phyloP scores from a whole-genome alignment of 2,329 filamentous ascomycete species.

The Neophaeococcomyces aloes region DNA sequence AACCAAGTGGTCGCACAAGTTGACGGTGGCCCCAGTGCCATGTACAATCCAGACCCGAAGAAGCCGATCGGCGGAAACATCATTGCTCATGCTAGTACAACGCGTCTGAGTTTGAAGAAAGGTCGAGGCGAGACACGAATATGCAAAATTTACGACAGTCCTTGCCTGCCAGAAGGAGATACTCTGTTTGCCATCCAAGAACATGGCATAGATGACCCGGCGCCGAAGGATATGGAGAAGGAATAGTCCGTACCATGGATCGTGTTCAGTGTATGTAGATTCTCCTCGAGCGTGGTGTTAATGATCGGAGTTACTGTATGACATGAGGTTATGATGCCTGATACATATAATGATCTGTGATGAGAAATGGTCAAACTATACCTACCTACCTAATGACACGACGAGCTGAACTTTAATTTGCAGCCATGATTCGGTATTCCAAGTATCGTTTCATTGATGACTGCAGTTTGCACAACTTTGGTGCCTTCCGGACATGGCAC shows the following conservation, averaged over 20 bases:
- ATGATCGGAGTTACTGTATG: constrained; percentile 3
- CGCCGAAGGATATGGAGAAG: constrained; percentile 90
- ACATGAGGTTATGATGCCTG: constrained; percentile 6
- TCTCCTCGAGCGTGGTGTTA: not conserved
- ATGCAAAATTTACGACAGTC: constrained; percentile 98
- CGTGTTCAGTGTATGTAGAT: not conserved
- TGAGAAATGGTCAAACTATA: constrained; percentile 7
- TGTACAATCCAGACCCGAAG: constrained; percentile 99
- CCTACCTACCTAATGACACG: not conserved
- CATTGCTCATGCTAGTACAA: constrained; percentile 94
- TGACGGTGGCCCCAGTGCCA: constrained; percentile 86
- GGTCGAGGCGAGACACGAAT: constrained; percentile 89
- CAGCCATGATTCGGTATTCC: not conserved
- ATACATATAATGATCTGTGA: constrained; percentile 7
- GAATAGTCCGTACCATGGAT: too few species aligned
- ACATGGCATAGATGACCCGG: constrained; percentile 91
- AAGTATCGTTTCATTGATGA: not conserved
- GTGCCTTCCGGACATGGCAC: not conserved
- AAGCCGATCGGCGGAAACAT: constrained; percentile 99
- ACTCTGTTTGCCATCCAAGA: constrained; percentile 95
- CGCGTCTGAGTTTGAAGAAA: constrained; percentile 88
- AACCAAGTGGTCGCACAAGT: constrained; percentile 98
- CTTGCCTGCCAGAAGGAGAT: constrained; percentile 91
- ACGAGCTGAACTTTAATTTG: not conserved
- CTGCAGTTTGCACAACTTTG: not conserved